Conservation (phyloP, 768 basidiomycete genomes). For the Rhizopogon vesiculosus region DNA sequence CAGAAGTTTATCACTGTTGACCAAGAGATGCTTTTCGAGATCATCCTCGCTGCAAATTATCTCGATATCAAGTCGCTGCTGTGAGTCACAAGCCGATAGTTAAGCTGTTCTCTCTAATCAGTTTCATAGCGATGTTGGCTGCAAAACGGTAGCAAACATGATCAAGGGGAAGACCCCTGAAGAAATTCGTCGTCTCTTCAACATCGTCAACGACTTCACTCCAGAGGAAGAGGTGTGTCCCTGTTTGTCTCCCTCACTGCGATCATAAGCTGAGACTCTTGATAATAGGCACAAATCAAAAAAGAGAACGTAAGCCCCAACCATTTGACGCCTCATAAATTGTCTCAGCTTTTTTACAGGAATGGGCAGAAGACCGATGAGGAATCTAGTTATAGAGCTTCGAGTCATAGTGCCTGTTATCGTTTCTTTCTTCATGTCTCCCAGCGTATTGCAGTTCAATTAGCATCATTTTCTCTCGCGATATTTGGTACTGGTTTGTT, state of each 20-base stretch:
- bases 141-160: slow-evolving; percentile 99
- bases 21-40: slow-evolving; percentile 99
- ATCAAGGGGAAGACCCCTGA: slow-evolving; percentile 99
- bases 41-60: slow-evolving; percentile 99
- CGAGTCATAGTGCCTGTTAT: slow-evolving; percentile 12
- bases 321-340: slow-evolving; percentile 1
- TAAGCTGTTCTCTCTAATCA: background rate
- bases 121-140: slow-evolving; percentile 81
- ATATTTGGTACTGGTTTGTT: slow-evolving; percentile 3
- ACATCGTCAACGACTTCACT: slow-evolving; percentile 97
- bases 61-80: slow-evolving; percentile 98
- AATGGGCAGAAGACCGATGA: slow-evolving; percentile 94
- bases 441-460: slow-evolving; percentile 5
- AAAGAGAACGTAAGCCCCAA: slow-evolving; percentile 85
- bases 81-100: slow-evolving; percentile 42
- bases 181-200: slow-evolving; percentile 97
- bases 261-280: slow-evolving; percentile 63
- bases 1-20: slow-evolving; percentile 98
- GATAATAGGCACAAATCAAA: slow-evolving; percentile 87
- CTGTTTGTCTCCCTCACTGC: slow-evolving; percentile 4
- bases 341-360: slow-evolving; percentile 39
- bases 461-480: slow-evolving; percentile 1
- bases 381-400: slow-evolving; percentile 12
- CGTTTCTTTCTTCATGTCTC: slow-evolving; percentile 15
- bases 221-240: slow-evolving; percentile 91